Base-by-base conservation (phyloP, 2,329 filamentous ascomycete genomes). In the Fusarium multiceps region DNA sequence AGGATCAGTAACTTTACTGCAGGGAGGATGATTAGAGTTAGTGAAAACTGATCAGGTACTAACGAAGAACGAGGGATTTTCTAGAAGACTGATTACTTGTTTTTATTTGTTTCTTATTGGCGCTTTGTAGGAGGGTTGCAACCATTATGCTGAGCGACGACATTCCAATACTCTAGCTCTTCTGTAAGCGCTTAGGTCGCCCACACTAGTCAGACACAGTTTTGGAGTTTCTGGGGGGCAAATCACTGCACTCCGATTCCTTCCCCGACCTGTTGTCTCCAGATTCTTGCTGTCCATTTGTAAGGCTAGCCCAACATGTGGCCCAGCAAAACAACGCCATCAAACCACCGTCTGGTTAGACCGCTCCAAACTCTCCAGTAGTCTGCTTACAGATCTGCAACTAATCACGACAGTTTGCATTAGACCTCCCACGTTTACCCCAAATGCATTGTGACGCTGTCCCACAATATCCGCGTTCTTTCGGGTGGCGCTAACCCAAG, bases 361-460 rank as follows among this genome's bases (percentile, higher is more conserved):
- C 61, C 61, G 30, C 47, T n/a, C 28, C 13, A 27, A 60, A 34
- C 10, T 27, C 18, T 41, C 7, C 18, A 42, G 46, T 60, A 40
- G 37, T 34, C 37, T 64, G 11, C 45, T 50, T 23, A 20, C 18
- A 18, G 50, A 64, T 50, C 43, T 63, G 50, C 61, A 34, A 34
- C 45, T 32, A 57, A 45, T 13, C 40, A n/a, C 16, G 7, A 43
- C 6, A 23, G 23, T 34, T 27, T 25, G 18, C 21, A 32, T 27
- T 20, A 5, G 5, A 28, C 7, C 23, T 60, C 53, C 51, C 43
- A 49, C 37, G 6, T 43, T 23, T 12, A 13, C 62, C 30, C 54
- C 45, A 65, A 59, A 66, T 65, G 54, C 47, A 21, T 13, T 49
- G 63, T 60, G 42, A 66, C 63, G 28, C 40, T 65, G 63, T 66